phyloP scores from a whole-genome alignment of 2,329 filamentous ascomycete genomes.

The Ceratocystis ficicola region DNA sequence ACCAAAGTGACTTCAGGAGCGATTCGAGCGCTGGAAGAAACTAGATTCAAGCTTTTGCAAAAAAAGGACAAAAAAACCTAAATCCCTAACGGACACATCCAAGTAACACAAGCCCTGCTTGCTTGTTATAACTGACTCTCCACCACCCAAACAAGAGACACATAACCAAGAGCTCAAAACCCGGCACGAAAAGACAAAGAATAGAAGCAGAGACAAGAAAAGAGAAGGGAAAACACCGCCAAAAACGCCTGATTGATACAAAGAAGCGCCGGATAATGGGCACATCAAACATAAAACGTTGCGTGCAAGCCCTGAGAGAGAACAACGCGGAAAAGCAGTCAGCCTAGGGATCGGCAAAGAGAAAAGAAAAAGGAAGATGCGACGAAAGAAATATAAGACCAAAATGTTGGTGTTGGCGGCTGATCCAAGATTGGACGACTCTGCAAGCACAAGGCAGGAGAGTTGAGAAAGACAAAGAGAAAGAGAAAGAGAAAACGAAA shows the following conservation, averaged over 20 bases:
- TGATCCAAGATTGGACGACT: not conserved
- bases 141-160: not conserved
- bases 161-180: not conserved
- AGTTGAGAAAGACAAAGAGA: constrained; percentile 7
- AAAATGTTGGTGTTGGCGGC: not conserved
- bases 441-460: not conserved
- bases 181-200: not conserved
- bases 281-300: constrained; percentile 1
- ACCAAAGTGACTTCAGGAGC: not conserved
- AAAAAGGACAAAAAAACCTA: not conserved
- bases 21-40: not conserved
- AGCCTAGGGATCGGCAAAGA: not conserved
- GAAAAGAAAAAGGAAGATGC: not conserved
- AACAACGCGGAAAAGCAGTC: not conserved
- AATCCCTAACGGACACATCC: too few relatives aligned
- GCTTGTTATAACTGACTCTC: not conserved
- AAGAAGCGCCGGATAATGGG: not conserved
- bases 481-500: not conserved
- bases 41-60: not conserved
- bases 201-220: not conserved
- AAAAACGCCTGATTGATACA: constrained; percentile 10
- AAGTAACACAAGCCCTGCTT: not conserved
- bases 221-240: not conserved
- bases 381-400: constrained; percentile 4
- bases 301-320: not conserved